These are phyloP conservation scores for Rhodotorula sp. DNA, from an alignment of 1,284 basidiomycete genomes.

Conservation along the genomic window DNA sequence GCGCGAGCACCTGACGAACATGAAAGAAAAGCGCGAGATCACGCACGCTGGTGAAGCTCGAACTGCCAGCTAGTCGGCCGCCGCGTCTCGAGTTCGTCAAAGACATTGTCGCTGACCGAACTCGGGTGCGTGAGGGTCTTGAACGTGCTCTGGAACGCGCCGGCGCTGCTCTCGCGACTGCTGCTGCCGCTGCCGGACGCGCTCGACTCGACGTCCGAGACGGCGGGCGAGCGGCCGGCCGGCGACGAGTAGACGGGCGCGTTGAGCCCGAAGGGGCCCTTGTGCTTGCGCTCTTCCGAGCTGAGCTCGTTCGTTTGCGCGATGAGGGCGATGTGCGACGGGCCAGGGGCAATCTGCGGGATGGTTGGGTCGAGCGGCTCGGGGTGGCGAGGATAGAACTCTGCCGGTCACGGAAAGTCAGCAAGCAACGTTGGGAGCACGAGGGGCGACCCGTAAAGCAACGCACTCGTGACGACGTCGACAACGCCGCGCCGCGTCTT, in stretches of 20 bases:
- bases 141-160: constrained; percentile 40
- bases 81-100: constrained; percentile 66
- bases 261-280: constrained; percentile 11
- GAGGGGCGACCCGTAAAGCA: no score
- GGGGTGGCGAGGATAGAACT: constrained; percentile 36
- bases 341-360: neutral
- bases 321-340: constrained; percentile 29
- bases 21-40: no score
- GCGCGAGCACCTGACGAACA: neutral
- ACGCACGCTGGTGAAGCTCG: constrained; percentile 72
- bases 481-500: constrained; percentile 12
- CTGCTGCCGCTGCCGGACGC: constrained; percentile 5
- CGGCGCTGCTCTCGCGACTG: neutral
- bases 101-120: constrained; percentile 56
- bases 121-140: constrained; percentile 42
- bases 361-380: constrained; percentile 19
- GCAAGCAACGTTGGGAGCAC: neutral
- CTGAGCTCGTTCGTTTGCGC: constrained; percentile 37
- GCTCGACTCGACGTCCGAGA: constrained; percentile 19
- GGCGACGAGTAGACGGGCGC: constrained; percentile 25
- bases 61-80: constrained; percentile 83
- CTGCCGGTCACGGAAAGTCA: constrained; percentile 5
- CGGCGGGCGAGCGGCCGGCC: constrained; percentile 17
- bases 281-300: constrained; percentile 37
- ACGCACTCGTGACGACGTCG: constrained; percentile 38